Evolutionary conservation across 441 rosid genomes (phyloP).

Genomic region (California macrophylla): DNA sequence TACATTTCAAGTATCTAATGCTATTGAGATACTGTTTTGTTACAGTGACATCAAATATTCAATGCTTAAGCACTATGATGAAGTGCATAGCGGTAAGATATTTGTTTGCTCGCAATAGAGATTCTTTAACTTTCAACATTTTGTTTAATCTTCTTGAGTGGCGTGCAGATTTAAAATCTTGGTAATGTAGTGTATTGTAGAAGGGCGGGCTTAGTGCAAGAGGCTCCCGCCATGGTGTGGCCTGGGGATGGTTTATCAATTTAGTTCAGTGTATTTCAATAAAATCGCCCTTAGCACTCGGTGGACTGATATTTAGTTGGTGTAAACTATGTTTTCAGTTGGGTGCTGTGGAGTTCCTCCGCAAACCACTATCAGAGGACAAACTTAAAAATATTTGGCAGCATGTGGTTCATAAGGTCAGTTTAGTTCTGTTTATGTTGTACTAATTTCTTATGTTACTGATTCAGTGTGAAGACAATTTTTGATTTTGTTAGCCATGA

Average conservation of each 20-base stretch:
- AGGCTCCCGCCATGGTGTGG: no score
- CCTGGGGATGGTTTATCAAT: no score
- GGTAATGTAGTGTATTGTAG: no score
- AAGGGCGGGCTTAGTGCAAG: no score
- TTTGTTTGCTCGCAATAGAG: neutral
- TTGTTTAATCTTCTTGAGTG: no score
- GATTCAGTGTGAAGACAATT: slow-evolving; percentile 2
- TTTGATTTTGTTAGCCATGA: slow-evolving; percentile 22
- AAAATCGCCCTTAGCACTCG: no score
- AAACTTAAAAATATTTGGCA: slow-evolving; percentile 89
- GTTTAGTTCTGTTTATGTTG: slow-evolving; percentile 7
- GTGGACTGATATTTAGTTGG: neutral
- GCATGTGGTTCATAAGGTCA: slow-evolving; percentile 90
- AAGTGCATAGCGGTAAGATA: slow-evolving; percentile 87
- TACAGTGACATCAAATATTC: slow-evolving; percentile 69
- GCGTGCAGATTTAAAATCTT: no score
- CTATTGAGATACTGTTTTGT: slow-evolving; percentile 15
- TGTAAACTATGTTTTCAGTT: slow-evolving; percentile 45
- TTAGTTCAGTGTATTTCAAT: no score
- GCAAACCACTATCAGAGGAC: slow-evolving; percentile 67
- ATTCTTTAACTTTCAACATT: no score
- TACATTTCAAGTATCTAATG: neutral
- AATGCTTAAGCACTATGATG: slow-evolving; percentile 80
- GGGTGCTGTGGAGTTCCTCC: slow-evolving; percentile 94
- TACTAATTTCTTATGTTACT: neutral